These are phyloP conservation scores for Trametes punicea DNA, from an alignment of 768 basidiomycete genomes.

Conservation along the genomic window DNA sequence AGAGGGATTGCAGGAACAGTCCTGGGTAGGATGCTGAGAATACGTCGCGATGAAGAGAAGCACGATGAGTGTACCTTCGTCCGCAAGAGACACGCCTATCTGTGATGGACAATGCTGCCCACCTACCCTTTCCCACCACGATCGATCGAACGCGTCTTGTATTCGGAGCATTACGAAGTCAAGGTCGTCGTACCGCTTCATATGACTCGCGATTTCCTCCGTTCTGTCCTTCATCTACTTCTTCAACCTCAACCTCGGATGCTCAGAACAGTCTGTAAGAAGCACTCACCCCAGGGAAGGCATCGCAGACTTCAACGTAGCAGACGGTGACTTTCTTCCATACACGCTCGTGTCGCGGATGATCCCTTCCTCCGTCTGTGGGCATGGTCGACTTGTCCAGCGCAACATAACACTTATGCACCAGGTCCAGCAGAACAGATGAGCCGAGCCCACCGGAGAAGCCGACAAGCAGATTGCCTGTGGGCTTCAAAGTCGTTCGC, in stretches of 20 bases:
- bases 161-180: conserved; percentile 62
- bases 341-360: conserved; percentile 58
- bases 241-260: neutral
- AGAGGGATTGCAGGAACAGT: conserved; percentile 21
- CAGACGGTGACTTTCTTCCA: conserved; percentile 64
- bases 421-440: conserved; percentile 65
- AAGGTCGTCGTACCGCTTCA: conserved; percentile 47
- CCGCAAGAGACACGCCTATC: conserved; percentile 46
- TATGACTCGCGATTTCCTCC: conserved; percentile 44
- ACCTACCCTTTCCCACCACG: conserved; percentile 60
- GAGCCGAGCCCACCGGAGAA: conserved; percentile 82
- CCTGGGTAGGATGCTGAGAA: conserved; percentile 17
- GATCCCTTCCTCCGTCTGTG: conserved; percentile 54
- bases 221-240: conserved; percentile 53
- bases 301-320: conserved; percentile 67
- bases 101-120: conserved; percentile 24
- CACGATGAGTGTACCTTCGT: conserved; percentile 44
- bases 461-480: conserved; percentile 64
- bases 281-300: conserved; percentile 55
- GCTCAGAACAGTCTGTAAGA: neutral
- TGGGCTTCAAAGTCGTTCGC: conserved; percentile 58
- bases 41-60: neutral
- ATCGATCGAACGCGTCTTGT: conserved; percentile 69
- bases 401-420: conserved; percentile 47
- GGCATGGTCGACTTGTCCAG: conserved; percentile 28